Evolutionary conservation across 176 grass and related monocot species (phyloP).

Genomic region (Cocos nucifera): DNA sequence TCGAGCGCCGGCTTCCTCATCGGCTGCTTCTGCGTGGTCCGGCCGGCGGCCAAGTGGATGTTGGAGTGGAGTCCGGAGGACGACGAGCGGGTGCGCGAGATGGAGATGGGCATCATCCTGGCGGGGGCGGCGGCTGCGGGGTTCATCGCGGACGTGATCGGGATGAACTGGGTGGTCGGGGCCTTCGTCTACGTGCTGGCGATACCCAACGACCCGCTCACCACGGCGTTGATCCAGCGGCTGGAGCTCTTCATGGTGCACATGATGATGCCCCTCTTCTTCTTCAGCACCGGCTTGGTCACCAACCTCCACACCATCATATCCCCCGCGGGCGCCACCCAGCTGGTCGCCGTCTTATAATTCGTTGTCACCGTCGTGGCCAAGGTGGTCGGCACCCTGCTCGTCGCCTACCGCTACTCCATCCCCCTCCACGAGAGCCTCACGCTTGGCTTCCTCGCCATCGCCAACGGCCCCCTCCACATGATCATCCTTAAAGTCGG

Average conservation of each 20-base stretch:
- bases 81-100: not conserved
- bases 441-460: constrained; percentile 29
- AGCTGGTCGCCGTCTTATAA: not conserved
- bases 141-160: not conserved
- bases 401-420: constrained; percentile 8
- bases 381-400: constrained; percentile 19
- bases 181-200: constrained; percentile 5
- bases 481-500: constrained; percentile 17
- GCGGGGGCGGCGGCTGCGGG: not conserved
- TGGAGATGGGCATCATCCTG: not conserved
- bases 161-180: constrained; percentile 3
- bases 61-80: not conserved
- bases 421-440: constrained; percentile 23
- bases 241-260: constrained; percentile 1
- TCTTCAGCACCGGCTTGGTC: not conserved
- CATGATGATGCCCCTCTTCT: constrained; percentile 10
- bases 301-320: not conserved
- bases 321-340: not conserved
- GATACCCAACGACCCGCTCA: constrained; percentile 8
- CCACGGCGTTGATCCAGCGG: not conserved
- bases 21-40: not conserved
- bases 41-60: not conserved
- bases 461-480: constrained; percentile 21
- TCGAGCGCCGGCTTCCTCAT: not conserved
- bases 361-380: constrained; percentile 1